Evolutionary conservation across 1,139 yeast genomes (phyloP).

Genomic region (Yamadazyma triangularis): DNA sequence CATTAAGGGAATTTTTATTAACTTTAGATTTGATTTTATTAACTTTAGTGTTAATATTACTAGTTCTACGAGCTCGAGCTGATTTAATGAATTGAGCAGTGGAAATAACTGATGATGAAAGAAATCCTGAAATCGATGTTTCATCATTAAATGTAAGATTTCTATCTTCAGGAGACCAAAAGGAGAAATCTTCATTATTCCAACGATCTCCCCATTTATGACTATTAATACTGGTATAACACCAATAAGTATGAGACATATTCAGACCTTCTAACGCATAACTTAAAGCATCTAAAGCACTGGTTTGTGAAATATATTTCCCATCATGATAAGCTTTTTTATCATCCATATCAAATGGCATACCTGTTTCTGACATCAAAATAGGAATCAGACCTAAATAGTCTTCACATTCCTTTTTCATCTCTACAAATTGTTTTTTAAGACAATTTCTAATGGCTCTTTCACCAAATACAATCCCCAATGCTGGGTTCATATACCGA

Average conservation of each 20-base stretch:
- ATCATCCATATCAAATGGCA: constrained; percentile 92
- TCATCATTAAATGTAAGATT: constrained; percentile 16
- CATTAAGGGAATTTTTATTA: constrained; percentile 3
- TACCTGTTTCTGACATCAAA: constrained; percentile 90
- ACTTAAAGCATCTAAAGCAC: constrained; percentile 79
- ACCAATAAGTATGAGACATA: constrained; percentile 80
- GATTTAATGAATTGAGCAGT: constrained; percentile 10
- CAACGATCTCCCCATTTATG: constrained; percentile 87
- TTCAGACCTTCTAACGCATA: constrained; percentile 72
- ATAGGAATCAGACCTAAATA: constrained; percentile 65
- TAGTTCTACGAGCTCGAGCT: constrained; percentile 8
- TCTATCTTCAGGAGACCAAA: constrained; percentile 72
- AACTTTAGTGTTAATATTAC: constrained; percentile 8
- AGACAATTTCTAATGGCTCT: constrained; percentile 69
- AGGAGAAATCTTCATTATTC: constrained; percentile 91
- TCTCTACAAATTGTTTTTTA: constrained; percentile 57
- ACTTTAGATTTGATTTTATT: constrained; percentile 8
- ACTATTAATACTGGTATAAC: constrained; percentile 65
- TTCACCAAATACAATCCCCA: constrained; percentile 80
- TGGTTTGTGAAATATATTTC: constrained; percentile 65
- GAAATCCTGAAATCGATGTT: constrained; percentile 7
- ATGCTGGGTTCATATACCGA: constrained; percentile 65
- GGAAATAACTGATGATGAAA: constrained; percentile 11
- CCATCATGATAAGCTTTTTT: constrained; percentile 64
- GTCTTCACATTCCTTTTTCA: constrained; percentile 58